Evolutionary conservation across 2,329 filamentous ascomycete species (phyloP), one percentile per base, ranked within the genome.

Genomic region (Hymenoscyphus albidus): DNA sequence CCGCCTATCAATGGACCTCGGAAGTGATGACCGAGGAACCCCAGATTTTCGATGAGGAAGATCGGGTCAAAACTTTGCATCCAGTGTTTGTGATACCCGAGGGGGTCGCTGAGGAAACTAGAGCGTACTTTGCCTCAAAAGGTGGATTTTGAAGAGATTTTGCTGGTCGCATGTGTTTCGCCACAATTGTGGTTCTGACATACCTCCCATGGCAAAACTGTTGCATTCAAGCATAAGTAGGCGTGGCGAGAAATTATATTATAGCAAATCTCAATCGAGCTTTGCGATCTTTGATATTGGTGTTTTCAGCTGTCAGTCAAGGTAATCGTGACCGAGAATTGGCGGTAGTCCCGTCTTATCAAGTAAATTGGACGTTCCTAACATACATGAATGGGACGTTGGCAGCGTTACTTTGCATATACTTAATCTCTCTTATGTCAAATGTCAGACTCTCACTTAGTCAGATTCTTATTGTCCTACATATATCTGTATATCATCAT

Each of bases 31-130:
- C 78, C 68, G 79, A 81, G 62, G 83, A 83, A 58, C 80, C 80
- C 67, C 86, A 87, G 70, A 82, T 90, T 59, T 92, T 91, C 77
- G 87, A 91, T 65, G 84, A 89, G 71, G 79, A 81, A 64, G 92
- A 96, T 78, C 80, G 86, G 51, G 82, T 97, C 61, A 80, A 79
- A 61, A 80, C 89, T 16, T 83, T 92, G 48, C 92, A 97, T 77
- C 94, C 94, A 1, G 84, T 97, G 32, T 97, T 92, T 78, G 89
- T 91, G 67, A 88, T 97, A 69, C 91, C 93, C 4, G 87, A 90
- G 76, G 81, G 85, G 31, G 64, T 68, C 55, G 73, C 72, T 39
- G 73, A 76, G 64, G 63, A 69, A 59, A 72, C 69, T 57, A 69
- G 69, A 63, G 65, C 63, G 38, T 72, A 76, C 66, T 76, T 73